A percentile compares a stretch with the other conserved stretches of the same genome.
Evolutionary conservation across 331 rosid species (phyloP).

Genomic region (Acacia concinna): DNA sequence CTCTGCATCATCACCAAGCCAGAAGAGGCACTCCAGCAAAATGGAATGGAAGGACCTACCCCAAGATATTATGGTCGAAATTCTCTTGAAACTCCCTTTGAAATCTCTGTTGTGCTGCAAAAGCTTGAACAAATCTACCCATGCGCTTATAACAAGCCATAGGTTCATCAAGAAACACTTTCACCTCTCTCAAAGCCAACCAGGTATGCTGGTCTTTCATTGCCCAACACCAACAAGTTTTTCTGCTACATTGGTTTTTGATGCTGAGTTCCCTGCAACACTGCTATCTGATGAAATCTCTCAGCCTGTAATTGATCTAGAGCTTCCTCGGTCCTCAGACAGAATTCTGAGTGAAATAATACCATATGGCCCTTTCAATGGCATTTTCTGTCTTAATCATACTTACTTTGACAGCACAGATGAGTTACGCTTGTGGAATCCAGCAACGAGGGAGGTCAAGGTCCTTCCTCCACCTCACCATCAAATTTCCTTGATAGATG

Average conservation of each 20-base stretch:
- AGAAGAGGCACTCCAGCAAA: neutral
- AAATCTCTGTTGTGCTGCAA: neutral
- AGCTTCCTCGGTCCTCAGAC: neutral
- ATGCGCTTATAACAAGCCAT: neutral
- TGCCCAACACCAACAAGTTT: neutral
- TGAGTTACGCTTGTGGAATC: conserved; percentile 23
- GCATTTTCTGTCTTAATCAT: neutral
- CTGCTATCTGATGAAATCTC: neutral
- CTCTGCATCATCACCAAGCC: neutral
- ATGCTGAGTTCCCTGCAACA: neutral
- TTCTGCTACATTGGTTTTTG: neutral
- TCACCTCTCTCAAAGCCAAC: neutral
- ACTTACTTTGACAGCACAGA: too few species aligned
- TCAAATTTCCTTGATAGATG: neutral
- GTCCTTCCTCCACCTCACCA: neutral
- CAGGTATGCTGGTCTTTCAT: neutral
- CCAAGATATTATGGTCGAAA: neutral
- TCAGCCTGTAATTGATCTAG: neutral
- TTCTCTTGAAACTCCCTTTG: neutral
- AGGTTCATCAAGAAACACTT: neutral
- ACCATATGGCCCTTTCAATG: conserved; percentile 19
- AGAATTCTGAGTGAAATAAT: neutral
- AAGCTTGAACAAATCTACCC: neutral
- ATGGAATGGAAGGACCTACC: neutral
- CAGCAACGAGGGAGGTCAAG: conserved; percentile 6